These are phyloP conservation scores for Calonectria pseudoreteaudii DNA, from an alignment of 2,329 filamentous ascomycete species.

Conservation along the genomic window DNA sequence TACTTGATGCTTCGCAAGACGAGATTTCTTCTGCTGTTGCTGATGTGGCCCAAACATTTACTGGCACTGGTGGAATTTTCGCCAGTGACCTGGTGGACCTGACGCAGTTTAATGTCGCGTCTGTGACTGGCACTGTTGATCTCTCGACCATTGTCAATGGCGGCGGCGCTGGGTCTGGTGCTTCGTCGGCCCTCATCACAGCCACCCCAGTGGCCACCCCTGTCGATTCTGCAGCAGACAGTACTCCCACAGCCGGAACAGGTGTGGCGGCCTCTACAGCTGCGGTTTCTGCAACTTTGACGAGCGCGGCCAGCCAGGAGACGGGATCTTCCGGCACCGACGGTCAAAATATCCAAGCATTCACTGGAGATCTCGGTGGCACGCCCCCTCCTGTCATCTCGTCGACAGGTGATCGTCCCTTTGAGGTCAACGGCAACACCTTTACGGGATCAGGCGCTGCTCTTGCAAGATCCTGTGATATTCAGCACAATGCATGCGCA, in stretches of 20 bases:
- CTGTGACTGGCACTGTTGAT: conserved; percentile 30
- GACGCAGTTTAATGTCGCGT: conserved; percentile 23
- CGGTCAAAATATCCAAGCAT: conserved; percentile 56
- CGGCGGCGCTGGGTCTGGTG: conserved; percentile 9
- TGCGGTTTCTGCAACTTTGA: neutral
- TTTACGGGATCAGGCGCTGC: conserved; percentile 63
- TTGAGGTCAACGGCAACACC: conserved; percentile 65
- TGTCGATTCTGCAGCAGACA: neutral
- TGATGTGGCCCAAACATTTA: conserved; percentile 48
- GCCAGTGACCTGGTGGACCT: conserved; percentile 31
- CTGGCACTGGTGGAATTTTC: conserved; percentile 46
- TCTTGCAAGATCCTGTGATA: conserved; percentile 60
- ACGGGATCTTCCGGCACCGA: neutral
- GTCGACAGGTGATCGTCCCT: conserved; percentile 53
- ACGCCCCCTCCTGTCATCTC: conserved; percentile 55
- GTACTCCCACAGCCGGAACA: neutral
- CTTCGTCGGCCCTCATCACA: neutral
- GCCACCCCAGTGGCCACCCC: neutral
- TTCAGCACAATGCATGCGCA: conserved; percentile 63
- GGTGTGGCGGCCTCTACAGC: conserved; percentile 1
- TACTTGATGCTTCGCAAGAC: conserved; percentile 63
- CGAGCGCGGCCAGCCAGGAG: neutral
- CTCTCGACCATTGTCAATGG: conserved; percentile 23
- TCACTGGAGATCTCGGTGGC: conserved; percentile 58
- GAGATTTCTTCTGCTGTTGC: conserved; percentile 64